Base-by-base conservation (phyloP, 202 grass and related monocot species). In the Brachypodium distachyon region DNA sequence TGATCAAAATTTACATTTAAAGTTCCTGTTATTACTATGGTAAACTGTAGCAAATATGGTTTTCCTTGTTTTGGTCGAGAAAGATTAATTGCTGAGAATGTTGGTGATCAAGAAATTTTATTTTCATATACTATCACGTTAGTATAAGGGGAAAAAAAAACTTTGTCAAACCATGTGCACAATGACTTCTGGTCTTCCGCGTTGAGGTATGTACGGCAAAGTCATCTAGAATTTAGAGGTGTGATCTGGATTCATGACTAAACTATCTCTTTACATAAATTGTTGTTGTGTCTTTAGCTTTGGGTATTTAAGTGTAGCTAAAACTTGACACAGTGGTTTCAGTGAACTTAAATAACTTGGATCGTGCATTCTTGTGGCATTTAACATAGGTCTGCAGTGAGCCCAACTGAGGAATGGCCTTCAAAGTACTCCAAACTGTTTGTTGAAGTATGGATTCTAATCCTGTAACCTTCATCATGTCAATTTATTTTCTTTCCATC, bases 401-500 rank as follows among this genome's bases (percentile, higher is more conserved):
- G 54, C 47, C 54, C 85, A 13, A 83, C 81, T 58, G 88, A 94
- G 50, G 91, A 94, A 54, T 94, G 91, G 91, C 88, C 87, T 62
- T 90, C 85, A 1, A 90, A 94, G 70, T 94, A 90, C 76, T 94
- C 85, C 58, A 94, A 94, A 61, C 82, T 94, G 17, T 74, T 77
- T 49, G 72, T 85, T 77, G 46, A 76, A 78, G 91, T 94, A 90
- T 34, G 76, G 6, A 74, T 71, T 27, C 54, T 59, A 47, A 36
- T 66, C 66, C n/a, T 43, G 17, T 63, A 77, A 53, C 26, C 27
- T 63, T 80, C 29, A 11, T 58, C 46, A 66, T 54, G 21, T 0
- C 22, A 5, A 26, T 26, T 53, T 53, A 3, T 53, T 53, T 53
- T 25, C 1, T 53, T 53, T 53, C 9, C 19, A 12, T 36, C 4